Base-by-base conservation (phyloP, 208 protist genomes). In the Entamoeba moshkovskii region DNA sequence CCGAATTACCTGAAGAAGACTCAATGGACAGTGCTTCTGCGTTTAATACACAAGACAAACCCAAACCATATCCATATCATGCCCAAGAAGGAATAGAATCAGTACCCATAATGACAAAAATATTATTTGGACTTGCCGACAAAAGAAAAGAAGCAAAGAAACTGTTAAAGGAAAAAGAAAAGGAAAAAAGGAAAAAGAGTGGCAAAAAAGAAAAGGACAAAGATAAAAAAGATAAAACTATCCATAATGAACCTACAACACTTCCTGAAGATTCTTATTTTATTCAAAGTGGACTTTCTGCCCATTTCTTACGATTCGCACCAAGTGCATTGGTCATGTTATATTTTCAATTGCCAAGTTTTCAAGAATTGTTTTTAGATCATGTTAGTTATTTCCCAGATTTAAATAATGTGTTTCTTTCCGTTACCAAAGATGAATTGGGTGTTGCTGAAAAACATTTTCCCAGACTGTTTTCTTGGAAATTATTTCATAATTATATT, bases 221-320 rank as follows among this genome's bases (percentile, higher is more conserved):
- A 18, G 49, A 59, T 25, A 59, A 59, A 59, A 85, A 85, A 85
- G 59, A 73, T 8, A 73, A 73, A 2, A 11, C 5, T 42, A 8
- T 85, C n/a, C 29, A 11, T 38, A 85, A 38, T 38, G 59, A 85
- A 85, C 22, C 33, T 38, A 85, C 59, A 85, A 33, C 59, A 42
- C 59, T 85, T 85, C 59, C 59, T 42, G 59, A 85, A 85, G 59
- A 85, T 38, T 85, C 59, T 38, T 85, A 85, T 85, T 85, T 85
- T 4, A 85, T 85, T 85, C 59, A 85, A 85, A 85, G 59, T 85
- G 59, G 59, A 13, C 59, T 85, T 38, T 85, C 59, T 38, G 59
- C 59, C n/a, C 59, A 85, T 85, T 85, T 85, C 59, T 85, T 85
- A 38, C 22, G 59, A 33, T 85, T 85, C 25, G 59, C 59, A 29